Evolutionary conservation across 139 green algal species (phyloP), one percentile per base, ranked within the genome.

Genomic region (Tetradesmus obliquus): DNA sequence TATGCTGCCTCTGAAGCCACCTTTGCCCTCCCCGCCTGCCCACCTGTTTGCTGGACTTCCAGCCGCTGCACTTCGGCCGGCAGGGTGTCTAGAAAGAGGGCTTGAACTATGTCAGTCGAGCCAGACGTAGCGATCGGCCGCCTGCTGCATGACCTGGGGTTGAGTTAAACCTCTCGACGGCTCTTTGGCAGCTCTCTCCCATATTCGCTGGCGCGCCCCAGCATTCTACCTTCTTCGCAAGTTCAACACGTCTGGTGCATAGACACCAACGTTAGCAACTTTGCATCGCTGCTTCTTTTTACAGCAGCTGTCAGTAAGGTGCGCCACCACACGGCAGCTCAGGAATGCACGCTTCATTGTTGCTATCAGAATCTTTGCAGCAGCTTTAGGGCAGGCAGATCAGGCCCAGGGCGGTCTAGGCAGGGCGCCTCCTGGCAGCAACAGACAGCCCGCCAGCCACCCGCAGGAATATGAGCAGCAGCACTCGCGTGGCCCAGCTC

Each of bases 191-290:
- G 60, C 60, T 71, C 60, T 15, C 60, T 45, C 19, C 60, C 60
- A 71, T 71, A 71, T 71, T 13, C 60, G 2, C 15, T 10, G 60
- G 60, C 60, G 19, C 60, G 60, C 60, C 60, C 32, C 60, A 3
- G 4, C 10, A 12, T 53, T 57, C 5, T 57, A 53, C 82, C 82
- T 86, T 86, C 60, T 57, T 22, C 82, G 82, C 82, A 86, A 86
- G 82, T 86, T 55, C 15, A 54, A 22, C n/a, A 86, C 82, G 82
- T 86, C 60, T 72, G 82, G 82, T 86, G 82, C 54, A 19, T 17
- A 45, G 20, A 57, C 82, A 86, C 82, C 82, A 86, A 86, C 82
- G 82, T 86, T 57, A 71, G 53, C 82, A 86, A 86, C 82, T 86
- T 86, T 69, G 82, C 82, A 22, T 86, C 24, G 82, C 82, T 86